phyloP scores from a whole-genome alignment of 2,329 filamentous ascomycete genomes.

The Verticillium alfalfae region DNA sequence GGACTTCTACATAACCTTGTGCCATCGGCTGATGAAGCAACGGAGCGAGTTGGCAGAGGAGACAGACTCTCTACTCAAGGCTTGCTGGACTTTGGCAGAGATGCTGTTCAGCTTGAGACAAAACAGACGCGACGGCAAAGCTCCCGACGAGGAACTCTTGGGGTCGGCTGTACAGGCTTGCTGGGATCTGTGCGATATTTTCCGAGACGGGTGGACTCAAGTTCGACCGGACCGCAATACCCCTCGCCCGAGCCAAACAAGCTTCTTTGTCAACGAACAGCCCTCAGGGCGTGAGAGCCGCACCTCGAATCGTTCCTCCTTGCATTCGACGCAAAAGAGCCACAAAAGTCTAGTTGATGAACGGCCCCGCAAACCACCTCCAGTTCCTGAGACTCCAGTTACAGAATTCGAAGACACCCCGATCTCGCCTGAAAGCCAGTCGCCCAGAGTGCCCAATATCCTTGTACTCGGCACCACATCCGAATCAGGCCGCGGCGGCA shows the following conservation, averaged over 20 bases:
- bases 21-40: conserved; percentile 95
- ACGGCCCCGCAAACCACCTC: conserved; percentile 36
- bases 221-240: conserved; percentile 81
- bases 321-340: conserved; percentile 48
- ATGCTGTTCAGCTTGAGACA: conserved; percentile 90
- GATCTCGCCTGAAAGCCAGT: conserved; percentile 73
- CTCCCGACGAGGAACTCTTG: conserved; percentile 75
- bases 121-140: conserved; percentile 66
- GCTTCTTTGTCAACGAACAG: conserved; percentile 52
- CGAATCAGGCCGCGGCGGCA: conserved; percentile 53
- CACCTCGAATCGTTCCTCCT: conserved; percentile 44
- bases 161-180: conserved; percentile 87
- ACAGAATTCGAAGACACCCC: conserved; percentile 93
- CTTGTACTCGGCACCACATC: conserved; percentile 71
- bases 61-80: conserved; percentile 75
- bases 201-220: conserved; percentile 87
- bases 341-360: conserved; percentile 44
- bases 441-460: conserved; percentile 76
- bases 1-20: conserved; percentile 91
- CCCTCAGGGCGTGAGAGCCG: conserved; percentile 40
- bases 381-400: conserved; percentile 79
- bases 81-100: conserved; percentile 87
- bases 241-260: conserved; percentile 73
- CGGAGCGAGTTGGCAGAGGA: conserved; percentile 72
- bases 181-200: conserved; percentile 91